Evolutionary conservation across 345 rosid species (phyloP).

Genomic region (Mangifera indica): DNA sequence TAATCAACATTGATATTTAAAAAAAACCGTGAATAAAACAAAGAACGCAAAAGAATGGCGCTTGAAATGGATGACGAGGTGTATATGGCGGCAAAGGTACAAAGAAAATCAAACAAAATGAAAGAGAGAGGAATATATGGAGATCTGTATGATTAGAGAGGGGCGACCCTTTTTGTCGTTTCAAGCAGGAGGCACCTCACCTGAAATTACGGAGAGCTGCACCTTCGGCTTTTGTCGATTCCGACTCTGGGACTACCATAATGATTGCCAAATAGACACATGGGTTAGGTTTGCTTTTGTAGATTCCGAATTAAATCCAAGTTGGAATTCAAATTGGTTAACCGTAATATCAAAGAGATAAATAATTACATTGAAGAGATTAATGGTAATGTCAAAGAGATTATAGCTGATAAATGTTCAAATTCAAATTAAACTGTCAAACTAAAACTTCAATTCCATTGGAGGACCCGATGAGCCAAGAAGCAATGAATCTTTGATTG

Average conservation of each 20-base stretch:
- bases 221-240: slow-evolving; percentile 20
- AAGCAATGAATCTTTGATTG: not conserved
- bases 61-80: not conserved
- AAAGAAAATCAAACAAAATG: slow-evolving; percentile 2
- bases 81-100: not conserved
- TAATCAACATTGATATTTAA: too few relatives aligned
- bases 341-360: too few relatives aligned
- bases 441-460: too few relatives aligned
- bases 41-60: not conserved
- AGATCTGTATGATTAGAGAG: not conserved
- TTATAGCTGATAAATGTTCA: too few relatives aligned
- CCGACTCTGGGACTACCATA: not conserved
- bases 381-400: too few relatives aligned
- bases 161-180: slow-evolving; percentile 7
- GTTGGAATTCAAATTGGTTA: too few relatives aligned
- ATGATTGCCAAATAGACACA: slow-evolving; percentile 15
- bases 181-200: slow-evolving; percentile 1
- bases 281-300: slow-evolving; percentile 18
- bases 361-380: too few relatives aligned
- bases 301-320: too few relatives aligned
- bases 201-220: slow-evolving; percentile 27
- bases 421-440: too few relatives aligned
- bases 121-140: not conserved
- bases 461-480: not conserved
- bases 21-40: not conserved